These are phyloP conservation scores for Aspergillus carlsbadensis DNA, from an alignment of 495 filamentous ascomycete genomes.

Conservation along the genomic window DNA sequence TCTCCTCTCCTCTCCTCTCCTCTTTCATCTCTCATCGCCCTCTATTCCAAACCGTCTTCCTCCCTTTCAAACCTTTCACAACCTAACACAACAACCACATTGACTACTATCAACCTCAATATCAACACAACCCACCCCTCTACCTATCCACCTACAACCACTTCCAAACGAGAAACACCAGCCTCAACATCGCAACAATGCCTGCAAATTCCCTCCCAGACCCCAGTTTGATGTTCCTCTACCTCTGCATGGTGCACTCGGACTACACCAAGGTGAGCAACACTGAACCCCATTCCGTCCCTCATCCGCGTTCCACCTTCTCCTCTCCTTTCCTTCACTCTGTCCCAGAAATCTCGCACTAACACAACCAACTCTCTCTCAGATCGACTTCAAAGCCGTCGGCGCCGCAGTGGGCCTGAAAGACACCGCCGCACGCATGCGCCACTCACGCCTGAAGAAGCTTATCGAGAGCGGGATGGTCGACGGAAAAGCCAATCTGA, in stretches of 20 bases:
- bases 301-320: too few species aligned
- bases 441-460: conserved; percentile 33
- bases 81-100: too few species aligned
- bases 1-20: too few species aligned
- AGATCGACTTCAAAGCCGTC: conserved; percentile 41
- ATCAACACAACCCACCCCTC: background rate
- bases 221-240: conserved; percentile 37
- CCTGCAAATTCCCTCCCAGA: conserved; percentile 28
- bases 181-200: background rate
- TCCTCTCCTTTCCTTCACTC: background rate
- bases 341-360: background rate
- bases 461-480: conserved; percentile 24
- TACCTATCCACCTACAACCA: background rate
- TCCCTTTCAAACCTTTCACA: too few species aligned
- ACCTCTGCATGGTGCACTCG: conserved; percentile 34
- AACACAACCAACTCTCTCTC: background rate
- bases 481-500: conserved; percentile 14
- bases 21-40: too few species aligned
- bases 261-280: conserved; percentile 30
- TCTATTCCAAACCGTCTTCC: too few species aligned
- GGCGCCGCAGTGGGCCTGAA: conserved; percentile 30
- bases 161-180: background rate
- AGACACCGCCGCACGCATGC: conserved; percentile 36
- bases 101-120: background rate
- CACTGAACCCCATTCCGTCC: too few species aligned